Evolutionary conservation across 345 rosid genomes (phyloP).

Genomic region (Stellera chamaejasme): DNA sequence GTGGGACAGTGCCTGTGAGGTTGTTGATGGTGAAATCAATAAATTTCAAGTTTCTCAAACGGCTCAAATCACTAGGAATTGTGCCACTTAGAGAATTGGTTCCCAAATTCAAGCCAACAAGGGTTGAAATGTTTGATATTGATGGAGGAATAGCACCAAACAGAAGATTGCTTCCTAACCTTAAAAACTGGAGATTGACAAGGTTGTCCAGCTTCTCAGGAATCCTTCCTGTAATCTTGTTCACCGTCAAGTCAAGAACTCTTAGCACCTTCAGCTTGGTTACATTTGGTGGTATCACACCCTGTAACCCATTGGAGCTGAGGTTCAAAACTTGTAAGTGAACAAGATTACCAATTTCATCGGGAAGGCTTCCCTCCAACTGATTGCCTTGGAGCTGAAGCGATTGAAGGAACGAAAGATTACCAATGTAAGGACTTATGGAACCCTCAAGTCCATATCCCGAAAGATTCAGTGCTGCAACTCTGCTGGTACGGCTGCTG

Average conservation of each 20-base stretch:
- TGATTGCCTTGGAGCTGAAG: slow-evolving; percentile 38
- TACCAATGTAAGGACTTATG: slow-evolving; percentile 35
- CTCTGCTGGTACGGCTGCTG: slow-evolving; percentile 22
- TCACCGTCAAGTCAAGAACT: slow-evolving; percentile 29
- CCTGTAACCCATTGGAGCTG: slow-evolving; percentile 30
- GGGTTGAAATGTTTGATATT: slow-evolving; percentile 33
- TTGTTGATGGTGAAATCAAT: slow-evolving; percentile 38
- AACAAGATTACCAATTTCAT: slow-evolving; percentile 27
- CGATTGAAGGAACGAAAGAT: slow-evolving; percentile 38
- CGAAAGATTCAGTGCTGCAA: slow-evolving; percentile 27
- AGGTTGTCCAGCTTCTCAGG: slow-evolving; percentile 27
- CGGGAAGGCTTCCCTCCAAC: slow-evolving; percentile 28
- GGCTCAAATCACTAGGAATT: slow-evolving; percentile 29
- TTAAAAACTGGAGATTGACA: slow-evolving; percentile 22
- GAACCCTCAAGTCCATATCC: slow-evolving; percentile 23
- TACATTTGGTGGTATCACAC: slow-evolving; percentile 27
- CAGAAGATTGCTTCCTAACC: slow-evolving; percentile 33
- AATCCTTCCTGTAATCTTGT: slow-evolving; percentile 28
- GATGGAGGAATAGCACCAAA: slow-evolving; percentile 33
- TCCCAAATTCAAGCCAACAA: slow-evolving; percentile 26
- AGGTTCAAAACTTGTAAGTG: slow-evolving; percentile 33
- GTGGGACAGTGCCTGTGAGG: slow-evolving; percentile 26
- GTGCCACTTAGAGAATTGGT: slow-evolving; percentile 33
- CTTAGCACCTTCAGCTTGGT: slow-evolving; percentile 26
- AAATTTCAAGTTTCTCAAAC: slow-evolving; percentile 20